Conservation (phyloP, 1,139 yeast genomes). For the Geotrichum bryndzae region DNA sequence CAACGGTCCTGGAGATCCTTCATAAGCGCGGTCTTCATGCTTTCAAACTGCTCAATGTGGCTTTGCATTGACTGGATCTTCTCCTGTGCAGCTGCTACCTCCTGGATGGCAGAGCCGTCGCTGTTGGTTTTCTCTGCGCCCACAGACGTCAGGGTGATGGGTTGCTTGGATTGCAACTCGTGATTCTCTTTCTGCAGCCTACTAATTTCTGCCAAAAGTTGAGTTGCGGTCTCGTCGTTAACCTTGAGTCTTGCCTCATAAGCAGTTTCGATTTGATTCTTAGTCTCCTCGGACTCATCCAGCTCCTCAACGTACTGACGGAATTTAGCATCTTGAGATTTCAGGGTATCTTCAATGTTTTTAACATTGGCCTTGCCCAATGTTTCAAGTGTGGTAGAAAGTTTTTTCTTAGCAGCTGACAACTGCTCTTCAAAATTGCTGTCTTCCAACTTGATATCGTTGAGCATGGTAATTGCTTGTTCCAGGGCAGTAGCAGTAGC, state of each 20-base stretch:
- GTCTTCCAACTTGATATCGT: conserved; percentile 1
- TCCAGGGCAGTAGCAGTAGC: conserved; percentile 1
- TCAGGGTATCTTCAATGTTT: conserved; percentile 1
- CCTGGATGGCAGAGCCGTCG: conserved; percentile 2
- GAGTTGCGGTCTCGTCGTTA: conserved; percentile 25
- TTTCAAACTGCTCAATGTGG: conserved; percentile 30
- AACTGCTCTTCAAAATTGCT: conserved; percentile 1
- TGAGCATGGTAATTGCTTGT: conserved; percentile 2
- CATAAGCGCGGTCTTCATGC: conserved; percentile 38
- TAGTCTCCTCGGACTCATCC: conserved; percentile 5
- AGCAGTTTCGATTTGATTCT: conserved; percentile 17
- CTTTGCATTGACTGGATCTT: conserved; percentile 24
- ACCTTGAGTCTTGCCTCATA: conserved; percentile 23
- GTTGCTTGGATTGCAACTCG: conserved; percentile 14
- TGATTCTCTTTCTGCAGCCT: conserved; percentile 20
- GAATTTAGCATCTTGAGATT: conserved; percentile 12
- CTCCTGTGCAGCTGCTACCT: conserved; percentile 17
- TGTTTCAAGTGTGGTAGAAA: neutral
- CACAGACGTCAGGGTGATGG: neutral
- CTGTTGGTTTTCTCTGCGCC: neutral
- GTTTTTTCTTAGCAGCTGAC: conserved; percentile 4
- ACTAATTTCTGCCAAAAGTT: conserved; percentile 24
- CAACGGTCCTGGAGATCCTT: conserved; percentile 42
- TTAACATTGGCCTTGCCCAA: neutral
- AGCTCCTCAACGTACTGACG: conserved; percentile 7